Conservation (phyloP, 805 yeast genomes). For the Schizosaccharomyces octosporus region DNA sequence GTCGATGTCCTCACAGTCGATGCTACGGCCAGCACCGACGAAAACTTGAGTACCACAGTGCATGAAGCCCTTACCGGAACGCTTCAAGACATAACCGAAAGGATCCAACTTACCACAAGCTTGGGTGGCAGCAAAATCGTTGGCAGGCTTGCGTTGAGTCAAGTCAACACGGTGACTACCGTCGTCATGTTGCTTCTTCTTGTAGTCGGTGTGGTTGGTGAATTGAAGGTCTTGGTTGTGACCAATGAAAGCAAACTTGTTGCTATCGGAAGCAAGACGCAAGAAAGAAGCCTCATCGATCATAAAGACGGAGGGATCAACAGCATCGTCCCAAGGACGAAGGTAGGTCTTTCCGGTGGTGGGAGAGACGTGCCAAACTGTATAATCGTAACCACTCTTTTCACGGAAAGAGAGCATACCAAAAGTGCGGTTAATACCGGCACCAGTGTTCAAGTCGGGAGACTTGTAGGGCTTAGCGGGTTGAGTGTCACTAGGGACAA, state of each 20-base stretch:
- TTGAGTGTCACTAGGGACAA: neutral
- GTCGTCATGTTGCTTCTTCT: neutral
- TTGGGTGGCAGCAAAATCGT: neutral
- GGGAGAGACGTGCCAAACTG: neutral
- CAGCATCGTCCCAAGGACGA: neutral
- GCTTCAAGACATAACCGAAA: neutral
- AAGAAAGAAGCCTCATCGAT: neutral
- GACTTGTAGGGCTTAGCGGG: neutral
- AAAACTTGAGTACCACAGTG: neutral
- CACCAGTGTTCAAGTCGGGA: neutral
- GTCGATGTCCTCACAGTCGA: neutral
- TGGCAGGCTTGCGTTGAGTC: neutral
- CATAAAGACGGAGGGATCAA: neutral
- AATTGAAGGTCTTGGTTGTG: neutral
- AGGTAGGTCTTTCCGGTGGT: neutral
- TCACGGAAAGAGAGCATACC: neutral
- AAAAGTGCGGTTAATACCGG: neutral
- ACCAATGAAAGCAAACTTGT: neutral
- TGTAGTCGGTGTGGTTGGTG: neutral
- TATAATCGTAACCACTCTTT: neutral
- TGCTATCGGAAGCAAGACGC: neutral
- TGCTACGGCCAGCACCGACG: neutral
- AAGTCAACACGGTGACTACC: neutral
- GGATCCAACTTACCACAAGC: neutral
- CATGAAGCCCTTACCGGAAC: neutral